Percentiles rank a stretch among this genome's conserved stretches.
Conservation (phyloP, 441 rosid genomes). For the Eugenia klotzschiana region DNA sequence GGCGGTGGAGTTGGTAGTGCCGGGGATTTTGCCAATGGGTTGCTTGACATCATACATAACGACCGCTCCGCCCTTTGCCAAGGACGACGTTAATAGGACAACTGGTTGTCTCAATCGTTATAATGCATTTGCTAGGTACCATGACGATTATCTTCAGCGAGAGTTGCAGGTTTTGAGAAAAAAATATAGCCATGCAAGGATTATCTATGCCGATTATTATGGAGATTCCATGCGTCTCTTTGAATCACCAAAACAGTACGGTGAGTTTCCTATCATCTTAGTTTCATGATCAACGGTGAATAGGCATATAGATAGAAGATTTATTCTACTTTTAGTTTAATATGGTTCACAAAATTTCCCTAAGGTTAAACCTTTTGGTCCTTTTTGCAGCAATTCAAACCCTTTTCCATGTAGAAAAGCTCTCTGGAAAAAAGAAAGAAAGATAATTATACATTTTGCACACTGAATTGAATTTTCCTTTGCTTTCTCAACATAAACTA, state of each 20-base stretch:
- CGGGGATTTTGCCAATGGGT: background rate
- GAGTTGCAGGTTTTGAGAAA: slow-evolving; percentile 6
- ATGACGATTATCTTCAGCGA: slow-evolving; percentile 24
- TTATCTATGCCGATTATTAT: slow-evolving; percentile 64
- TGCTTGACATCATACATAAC: slow-evolving; percentile 13
- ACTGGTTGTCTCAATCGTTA: background rate
- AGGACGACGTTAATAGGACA: background rate
- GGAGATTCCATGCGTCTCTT: slow-evolving; percentile 31
- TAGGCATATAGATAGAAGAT: background rate
- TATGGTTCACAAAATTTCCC: background rate
- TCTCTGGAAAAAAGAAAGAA: background rate
- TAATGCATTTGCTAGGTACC: background rate
- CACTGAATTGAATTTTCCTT: background rate
- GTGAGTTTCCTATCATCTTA: slow-evolving; percentile 13
- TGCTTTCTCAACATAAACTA: background rate
- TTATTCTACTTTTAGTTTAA: background rate
- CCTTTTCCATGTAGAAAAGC: background rate
- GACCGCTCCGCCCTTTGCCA: slow-evolving; percentile 11
- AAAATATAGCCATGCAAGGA: slow-evolving; percentile 29
- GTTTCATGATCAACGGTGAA: background rate
- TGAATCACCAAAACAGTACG: slow-evolving; percentile 32
- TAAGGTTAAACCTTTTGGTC: background rate
- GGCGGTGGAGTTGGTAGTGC: background rate
- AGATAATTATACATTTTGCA: background rate
- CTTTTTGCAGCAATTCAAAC: background rate